phyloP scores from a whole-genome alignment of 352 stramenopile genomes.

The Phytophthora aleatoria region DNA sequence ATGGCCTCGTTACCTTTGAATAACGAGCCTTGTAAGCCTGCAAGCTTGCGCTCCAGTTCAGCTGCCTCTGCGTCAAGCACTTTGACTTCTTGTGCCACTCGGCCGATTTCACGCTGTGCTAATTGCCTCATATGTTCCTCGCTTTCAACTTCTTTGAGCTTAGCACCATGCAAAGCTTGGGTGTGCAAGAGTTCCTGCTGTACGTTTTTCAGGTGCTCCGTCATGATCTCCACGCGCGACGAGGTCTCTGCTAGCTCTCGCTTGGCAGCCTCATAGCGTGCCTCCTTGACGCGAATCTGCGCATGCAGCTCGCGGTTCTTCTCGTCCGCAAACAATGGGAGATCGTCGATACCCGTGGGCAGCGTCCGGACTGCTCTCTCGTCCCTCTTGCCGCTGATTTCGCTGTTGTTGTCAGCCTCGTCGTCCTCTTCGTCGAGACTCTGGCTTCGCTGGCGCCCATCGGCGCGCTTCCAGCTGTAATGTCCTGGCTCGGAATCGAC shows the following conservation, averaged over 20 bases:
- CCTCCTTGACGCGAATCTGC: slow-evolving; percentile 83
- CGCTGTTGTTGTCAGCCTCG: slow-evolving; percentile 38
- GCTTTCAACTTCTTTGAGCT: slow-evolving; percentile 92
- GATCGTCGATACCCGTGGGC: slow-evolving; percentile 84
- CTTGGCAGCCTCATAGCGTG: slow-evolving; percentile 62
- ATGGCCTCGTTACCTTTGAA: slow-evolving; percentile 94
- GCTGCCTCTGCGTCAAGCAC: slow-evolving; percentile 72
- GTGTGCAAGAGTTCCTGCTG: slow-evolving; percentile 95
- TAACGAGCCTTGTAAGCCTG: slow-evolving; percentile 89
- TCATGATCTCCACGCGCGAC: slow-evolving; percentile 94
- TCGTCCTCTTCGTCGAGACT: slow-evolving; percentile 43
- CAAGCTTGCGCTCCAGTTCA: slow-evolving; percentile 87
- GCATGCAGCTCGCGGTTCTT: slow-evolving; percentile 86
- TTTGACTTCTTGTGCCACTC: slow-evolving; percentile 78
- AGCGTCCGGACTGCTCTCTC: slow-evolving; percentile 38
- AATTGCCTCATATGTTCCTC: slow-evolving; percentile 95
- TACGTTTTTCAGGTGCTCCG: slow-evolving; percentile 96
- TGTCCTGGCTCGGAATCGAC: slow-evolving; percentile 25
- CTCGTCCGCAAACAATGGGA: slow-evolving; percentile 89
- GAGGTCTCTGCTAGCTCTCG: slow-evolving; percentile 79
- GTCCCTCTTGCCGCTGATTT: slow-evolving; percentile 22
- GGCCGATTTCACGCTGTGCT: slow-evolving; percentile 88
- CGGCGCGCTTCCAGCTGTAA: slow-evolving; percentile 74
- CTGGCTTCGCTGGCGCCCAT: slow-evolving; percentile 42
- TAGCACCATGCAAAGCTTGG: slow-evolving; percentile 91